Conservation (phyloP, 495 filamentous ascomycete species). For the Bacidia rubella region DNA sequence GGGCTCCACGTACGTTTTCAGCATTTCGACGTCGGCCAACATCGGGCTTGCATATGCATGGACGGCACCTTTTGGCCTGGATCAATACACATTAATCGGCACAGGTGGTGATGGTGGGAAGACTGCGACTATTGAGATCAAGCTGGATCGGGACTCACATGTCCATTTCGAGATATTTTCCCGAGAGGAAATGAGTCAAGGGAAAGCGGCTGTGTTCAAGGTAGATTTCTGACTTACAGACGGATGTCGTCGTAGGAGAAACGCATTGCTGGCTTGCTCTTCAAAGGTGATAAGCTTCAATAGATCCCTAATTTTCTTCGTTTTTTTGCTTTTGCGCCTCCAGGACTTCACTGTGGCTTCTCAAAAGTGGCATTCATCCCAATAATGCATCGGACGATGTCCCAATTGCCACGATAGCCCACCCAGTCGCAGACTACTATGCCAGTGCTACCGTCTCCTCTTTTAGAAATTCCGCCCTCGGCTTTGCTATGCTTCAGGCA, state of each 20-base stretch:
- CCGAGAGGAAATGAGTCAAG: neutral
- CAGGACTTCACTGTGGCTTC: constrained; percentile 20
- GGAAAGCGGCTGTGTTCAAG: neutral
- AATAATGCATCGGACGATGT: constrained; percentile 75
- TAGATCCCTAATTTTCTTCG: too few species aligned
- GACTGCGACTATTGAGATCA: neutral
- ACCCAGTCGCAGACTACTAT: constrained; percentile 92
- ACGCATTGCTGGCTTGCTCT: too few species aligned
- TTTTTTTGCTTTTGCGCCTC: too few species aligned
- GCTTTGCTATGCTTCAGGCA: constrained; percentile 48
- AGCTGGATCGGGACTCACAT: neutral
- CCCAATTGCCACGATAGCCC: constrained; percentile 82
- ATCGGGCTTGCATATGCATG: neutral
- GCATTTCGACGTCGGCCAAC: neutral
- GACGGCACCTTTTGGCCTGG: neutral
- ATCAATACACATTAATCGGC: neutral
- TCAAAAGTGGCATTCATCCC: constrained; percentile 77
- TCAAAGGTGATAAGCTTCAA: too few species aligned
- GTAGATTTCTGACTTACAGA: neutral
- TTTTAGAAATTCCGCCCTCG: constrained; percentile 26
- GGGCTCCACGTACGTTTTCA: neutral
- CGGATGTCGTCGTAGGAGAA: neutral
- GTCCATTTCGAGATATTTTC: neutral
- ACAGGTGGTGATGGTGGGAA: neutral
- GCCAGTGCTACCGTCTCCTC: constrained; percentile 73